A percentile compares a stretch with the other conserved stretches of the same genome.
Evolutionary conservation across 768 basidiomycete genomes (phyloP).

Genomic region (Agaricus sinodeliciosus): DNA sequence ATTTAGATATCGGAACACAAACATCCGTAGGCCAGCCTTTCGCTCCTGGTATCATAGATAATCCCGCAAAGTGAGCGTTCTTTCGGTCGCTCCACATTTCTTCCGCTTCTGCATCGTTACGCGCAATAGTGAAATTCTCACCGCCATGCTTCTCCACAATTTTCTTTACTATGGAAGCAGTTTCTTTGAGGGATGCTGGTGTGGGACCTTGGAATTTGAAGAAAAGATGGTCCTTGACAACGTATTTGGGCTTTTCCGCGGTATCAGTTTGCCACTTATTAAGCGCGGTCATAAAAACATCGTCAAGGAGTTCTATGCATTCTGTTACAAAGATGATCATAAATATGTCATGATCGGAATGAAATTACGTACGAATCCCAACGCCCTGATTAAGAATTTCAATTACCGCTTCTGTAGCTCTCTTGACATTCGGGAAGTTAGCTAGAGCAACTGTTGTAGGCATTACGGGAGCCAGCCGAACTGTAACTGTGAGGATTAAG

Average conservation of each 20-base stretch:
- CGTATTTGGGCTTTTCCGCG: slow-evolving; percentile 38
- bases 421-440: slow-evolving; percentile 70
- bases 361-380: slow-evolving; percentile 55
- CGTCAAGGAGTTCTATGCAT: slow-evolving; percentile 81
- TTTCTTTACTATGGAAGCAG: slow-evolving; percentile 48
- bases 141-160: slow-evolving; percentile 63
- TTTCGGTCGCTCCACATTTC: slow-evolving; percentile 73
- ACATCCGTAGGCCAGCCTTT: slow-evolving; percentile 73
- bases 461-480: slow-evolving; percentile 73
- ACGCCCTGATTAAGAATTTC: slow-evolving; percentile 70
- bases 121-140: slow-evolving; percentile 59
- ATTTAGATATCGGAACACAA: slow-evolving; percentile 62
- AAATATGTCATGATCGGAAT: not conserved
- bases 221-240: slow-evolving; percentile 65
- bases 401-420: slow-evolving; percentile 67
- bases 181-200: slow-evolving; percentile 50
- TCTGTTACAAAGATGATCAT: slow-evolving; percentile 30
- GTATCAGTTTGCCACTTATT: slow-evolving; percentile 47
- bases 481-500: slow-evolving; percentile 46
- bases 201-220: slow-evolving; percentile 84
- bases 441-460: slow-evolving; percentile 81
- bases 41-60: slow-evolving; percentile 51
- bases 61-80: slow-evolving; percentile 50
- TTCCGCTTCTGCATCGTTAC: slow-evolving; percentile 54
- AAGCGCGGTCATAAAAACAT: slow-evolving; percentile 55